phyloP scores from a whole-genome alignment of 176 grass and related monocot species.

The Carex pumila region DNA sequence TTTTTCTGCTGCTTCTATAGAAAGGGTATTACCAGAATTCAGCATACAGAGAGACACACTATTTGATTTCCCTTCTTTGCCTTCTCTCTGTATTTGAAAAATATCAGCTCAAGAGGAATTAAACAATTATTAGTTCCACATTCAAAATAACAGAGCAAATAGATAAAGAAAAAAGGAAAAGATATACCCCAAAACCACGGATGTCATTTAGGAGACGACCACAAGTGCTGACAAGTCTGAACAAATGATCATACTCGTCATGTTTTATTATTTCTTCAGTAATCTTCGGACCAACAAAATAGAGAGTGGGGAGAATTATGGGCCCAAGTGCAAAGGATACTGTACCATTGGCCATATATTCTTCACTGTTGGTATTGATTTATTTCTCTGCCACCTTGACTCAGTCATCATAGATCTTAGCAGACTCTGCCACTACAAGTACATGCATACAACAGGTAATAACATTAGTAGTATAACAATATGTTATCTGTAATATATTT shows the following conservation, averaged over 20 bases:
- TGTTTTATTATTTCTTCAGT: conserved; percentile 14
- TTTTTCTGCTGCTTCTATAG: conserved; percentile 31
- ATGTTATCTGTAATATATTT: not conserved
- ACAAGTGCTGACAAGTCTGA: conserved; percentile 47
- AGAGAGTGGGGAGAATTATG: conserved; percentile 51
- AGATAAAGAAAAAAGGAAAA: not conserved
- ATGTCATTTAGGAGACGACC: conserved; percentile 60
- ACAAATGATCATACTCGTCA: conserved; percentile 44
- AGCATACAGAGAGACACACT: conserved; percentile 31
- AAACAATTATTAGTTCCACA: not conserved
- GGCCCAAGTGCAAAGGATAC: conserved; percentile 53
- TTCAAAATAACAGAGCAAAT: not conserved
- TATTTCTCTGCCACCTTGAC: conserved; percentile 33
- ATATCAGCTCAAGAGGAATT: not conserved
- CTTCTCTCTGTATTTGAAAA: conserved; percentile 41
- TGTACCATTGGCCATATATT: conserved; percentile 51
- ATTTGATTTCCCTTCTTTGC: conserved; percentile 53
- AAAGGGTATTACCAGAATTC: conserved; percentile 27
- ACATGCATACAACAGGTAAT: not conserved
- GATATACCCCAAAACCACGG: conserved; percentile 41
- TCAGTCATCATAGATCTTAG: conserved; percentile 65
- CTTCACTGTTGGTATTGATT: conserved; percentile 33
- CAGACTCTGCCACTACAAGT: conserved; percentile 45
- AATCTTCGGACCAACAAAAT: conserved; percentile 45
- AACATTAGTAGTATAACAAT: not conserved